Base-by-base conservation (phyloP, 2,329 filamentous ascomycete genomes). In the Tolypocladium endophyticum region DNA sequence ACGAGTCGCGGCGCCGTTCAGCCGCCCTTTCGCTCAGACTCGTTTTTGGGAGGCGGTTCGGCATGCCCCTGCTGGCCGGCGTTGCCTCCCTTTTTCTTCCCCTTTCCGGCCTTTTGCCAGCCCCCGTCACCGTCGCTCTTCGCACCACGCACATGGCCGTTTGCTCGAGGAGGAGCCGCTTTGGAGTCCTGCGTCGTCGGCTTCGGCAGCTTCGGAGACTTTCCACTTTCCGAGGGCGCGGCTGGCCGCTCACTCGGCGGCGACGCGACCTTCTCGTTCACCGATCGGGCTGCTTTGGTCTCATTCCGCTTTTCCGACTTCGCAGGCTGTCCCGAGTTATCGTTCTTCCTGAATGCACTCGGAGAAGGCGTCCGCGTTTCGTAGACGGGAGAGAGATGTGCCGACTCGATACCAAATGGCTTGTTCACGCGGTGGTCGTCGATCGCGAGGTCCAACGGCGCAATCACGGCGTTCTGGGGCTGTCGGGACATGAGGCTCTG, bases 311-410 rank as follows among this genome's bases (percentile, higher is more conserved):
- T 23, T 33, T 56, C 62, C 65, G n/a, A 63, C 54, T 68, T 69
- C 23, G 68, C 70, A 33, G 66, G 59, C 50, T 66, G 68, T 23
- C 66, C 61, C 16, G 72, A 67, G 2, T 72, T 64, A 35, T 85
- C 83, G 56, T 79, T 74, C 55, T 80, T 85, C 59, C 86, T 79
- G 59, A 76, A 75, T 16, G 81, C 76, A 3, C 80, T 87, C 1
- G 88, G 87, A 1, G 88, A 90, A 2, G 88, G 87, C 0, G 86
- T 88, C n/a, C 82, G 80, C 7, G 83, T 81, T 73, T 92, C 89
- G 58, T 87, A 88, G 0, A 92, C 88, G 0, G 89, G 89, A 0
- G 89, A 92, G 2, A 92, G 77, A 64, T 80, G 81, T 50, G 79
- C 76, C 56, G 76, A 68, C 11, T 83, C 81, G 12, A 65, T 61